These are phyloP conservation scores for Saccharomyces hybrid DNA, from an alignment of 1,139 yeast genomes.

Conservation along the genomic window DNA sequence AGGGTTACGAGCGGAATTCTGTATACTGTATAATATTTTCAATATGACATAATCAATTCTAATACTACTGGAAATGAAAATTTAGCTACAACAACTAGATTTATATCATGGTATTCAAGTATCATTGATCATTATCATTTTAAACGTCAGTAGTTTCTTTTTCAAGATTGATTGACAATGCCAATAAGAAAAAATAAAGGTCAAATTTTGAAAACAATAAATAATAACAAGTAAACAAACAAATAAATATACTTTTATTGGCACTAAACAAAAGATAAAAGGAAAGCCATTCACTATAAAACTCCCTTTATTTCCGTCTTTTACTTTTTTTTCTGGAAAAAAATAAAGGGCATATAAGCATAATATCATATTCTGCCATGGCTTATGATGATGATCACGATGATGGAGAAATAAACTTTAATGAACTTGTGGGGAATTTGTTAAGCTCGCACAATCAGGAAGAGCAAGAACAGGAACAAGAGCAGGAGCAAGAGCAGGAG, in stretches of 20 bases:
- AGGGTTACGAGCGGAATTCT: not conserved
- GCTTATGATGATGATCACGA: conserved; percentile 6
- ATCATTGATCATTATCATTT: not conserved
- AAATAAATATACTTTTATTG: not conserved
- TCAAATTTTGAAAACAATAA: not conserved
- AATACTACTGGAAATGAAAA: not conserved
- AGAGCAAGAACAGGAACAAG: conserved; percentile 3
- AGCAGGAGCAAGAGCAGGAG: no score
- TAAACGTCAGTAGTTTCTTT: not conserved
- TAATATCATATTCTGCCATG: not conserved
- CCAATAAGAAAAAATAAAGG: not conserved
- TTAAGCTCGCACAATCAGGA: conserved; percentile 23
- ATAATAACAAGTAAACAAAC: not conserved
- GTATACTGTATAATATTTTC: not conserved
- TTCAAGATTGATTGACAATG: not conserved
- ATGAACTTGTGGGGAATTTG: conserved; percentile 29
- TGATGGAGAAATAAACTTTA: conserved; percentile 27
- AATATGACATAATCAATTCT: not conserved
- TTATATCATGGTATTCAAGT: no score
- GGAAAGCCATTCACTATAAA: not conserved
- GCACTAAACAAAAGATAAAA: not conserved
- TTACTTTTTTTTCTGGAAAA: not conserved
- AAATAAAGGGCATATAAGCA: not conserved
- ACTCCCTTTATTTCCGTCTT: not conserved
- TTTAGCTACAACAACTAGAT: not conserved